Conservation (phyloP, 2,329 filamentous ascomycete species). For the Colletotrichum spaethianum region DNA sequence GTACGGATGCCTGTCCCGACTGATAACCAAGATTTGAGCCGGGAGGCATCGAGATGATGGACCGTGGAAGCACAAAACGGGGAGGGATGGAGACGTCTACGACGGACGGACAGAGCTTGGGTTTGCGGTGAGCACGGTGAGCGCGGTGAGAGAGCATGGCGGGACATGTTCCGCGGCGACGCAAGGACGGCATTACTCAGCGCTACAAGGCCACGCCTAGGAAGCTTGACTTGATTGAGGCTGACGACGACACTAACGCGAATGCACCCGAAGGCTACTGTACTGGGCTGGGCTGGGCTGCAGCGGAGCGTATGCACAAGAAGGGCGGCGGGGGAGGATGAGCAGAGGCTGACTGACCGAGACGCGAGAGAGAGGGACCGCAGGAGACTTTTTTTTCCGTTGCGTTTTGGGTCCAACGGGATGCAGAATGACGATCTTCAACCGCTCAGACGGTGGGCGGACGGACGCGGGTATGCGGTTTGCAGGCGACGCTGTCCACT, state of each 20-base stretch:
- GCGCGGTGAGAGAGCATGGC: too few species aligned
- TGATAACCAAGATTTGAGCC: not conserved
- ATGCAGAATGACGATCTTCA: conserved; percentile 13
- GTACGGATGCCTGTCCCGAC: not conserved
- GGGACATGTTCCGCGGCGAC: conserved; percentile 5
- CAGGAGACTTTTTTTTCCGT: not conserved
- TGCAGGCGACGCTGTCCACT: not conserved
- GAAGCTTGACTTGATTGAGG: not conserved
- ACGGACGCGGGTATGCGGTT: conserved; percentile 12
- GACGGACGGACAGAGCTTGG: not conserved
- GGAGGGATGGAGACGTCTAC: not conserved
- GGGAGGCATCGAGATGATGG: not conserved
- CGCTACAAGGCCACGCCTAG: not conserved
- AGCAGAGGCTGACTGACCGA: not conserved
- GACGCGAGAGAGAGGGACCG: not conserved
- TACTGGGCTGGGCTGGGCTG: too few species aligned
- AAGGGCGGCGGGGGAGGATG: not conserved
- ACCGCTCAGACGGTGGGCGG: conserved; percentile 4
- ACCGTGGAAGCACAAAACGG: not conserved
- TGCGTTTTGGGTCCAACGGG: not conserved
- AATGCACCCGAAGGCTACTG: too few species aligned
- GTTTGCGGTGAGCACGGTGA: conserved; percentile 2
- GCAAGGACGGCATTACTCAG: not conserved
- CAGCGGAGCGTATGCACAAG: too few species aligned
- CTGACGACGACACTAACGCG: not conserved